Evolutionary conservation across 495 filamentous ascomycete species (phyloP), one percentile per base, ranked within the genome.

Genomic region (Daldinia childiae): DNA sequence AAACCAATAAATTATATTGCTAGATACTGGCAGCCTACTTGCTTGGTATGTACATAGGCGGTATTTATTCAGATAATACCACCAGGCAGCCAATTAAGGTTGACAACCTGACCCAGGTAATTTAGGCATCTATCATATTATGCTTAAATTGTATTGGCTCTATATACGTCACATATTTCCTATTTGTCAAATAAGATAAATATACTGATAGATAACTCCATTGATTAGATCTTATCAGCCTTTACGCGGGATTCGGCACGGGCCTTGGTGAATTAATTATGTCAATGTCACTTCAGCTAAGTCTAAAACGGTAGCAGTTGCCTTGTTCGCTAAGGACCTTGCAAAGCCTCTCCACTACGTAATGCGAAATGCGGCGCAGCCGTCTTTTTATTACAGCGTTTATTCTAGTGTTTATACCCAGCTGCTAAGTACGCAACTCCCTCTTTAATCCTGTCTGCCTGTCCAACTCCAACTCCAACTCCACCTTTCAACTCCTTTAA

Each of bases 361-460:
- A 70, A 64, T 63, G 61, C 55, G 48, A 45, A 70, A 64, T 63
- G 61, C 55, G 48, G 54, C 67, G 36, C 60, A 59, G 61, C 48
- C 26, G 29, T 64, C n/a, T 52, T 63, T 68, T 61, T 34, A 52
- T 54, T 56, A 39, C 56, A 58, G 50, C 58, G 54, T 41, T 64
- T 64, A 58, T 57, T 55, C 67, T 24, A 64, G 62, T 41, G 52
- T 45, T 4, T 19, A 26, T 29, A n/a, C n/a, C n/a, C n/a, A 24
- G 19, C 4, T 29, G 17, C 58, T 32, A 34, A 4, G 26, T 27
- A 27, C 26, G 26, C 26, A 27, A 27, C 26, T 64, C 34, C 17
- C 51, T 68, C 66, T 59, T 39, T 54, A 57, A 43, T 60, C 36
- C 27, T 34, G 15, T 6, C 55, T 58, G 30, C 32, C 17, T 36